These are phyloP conservation scores for Triglochin maritima DNA, from an alignment of 106 monocot genomes.

Conservation along the genomic window DNA sequence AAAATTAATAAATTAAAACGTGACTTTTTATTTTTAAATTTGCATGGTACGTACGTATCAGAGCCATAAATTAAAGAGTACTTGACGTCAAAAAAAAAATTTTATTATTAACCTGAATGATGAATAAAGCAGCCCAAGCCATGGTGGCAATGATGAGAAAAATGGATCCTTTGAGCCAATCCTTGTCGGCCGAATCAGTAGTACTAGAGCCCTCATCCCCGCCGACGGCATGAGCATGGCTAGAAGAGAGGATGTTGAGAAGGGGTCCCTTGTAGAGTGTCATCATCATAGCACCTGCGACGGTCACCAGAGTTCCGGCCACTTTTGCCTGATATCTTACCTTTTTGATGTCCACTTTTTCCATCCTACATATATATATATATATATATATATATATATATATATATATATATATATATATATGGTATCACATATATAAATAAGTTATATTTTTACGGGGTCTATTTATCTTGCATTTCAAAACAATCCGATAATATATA, in stretches of 20 bases:
- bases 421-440: too few relatives aligned
- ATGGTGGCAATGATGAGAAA: conserved; percentile 64
- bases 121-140: conserved; percentile 69
- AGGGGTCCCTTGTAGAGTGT: conserved; percentile 66
- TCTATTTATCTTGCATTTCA: too few relatives aligned
- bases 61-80: too few relatives aligned
- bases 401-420: background rate
- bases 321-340: conserved; percentile 52
- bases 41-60: too few relatives aligned
- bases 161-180: conserved; percentile 61
- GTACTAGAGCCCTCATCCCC: background rate
- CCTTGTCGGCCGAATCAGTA: conserved; percentile 18
- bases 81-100: too few relatives aligned
- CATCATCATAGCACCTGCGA: conserved; percentile 71
- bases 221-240: background rate
- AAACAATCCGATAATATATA: too few relatives aligned
- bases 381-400: background rate
- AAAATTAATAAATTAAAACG: background rate
- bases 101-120: conserved; percentile 46
- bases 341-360: conserved; percentile 49
- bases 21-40: too few relatives aligned
- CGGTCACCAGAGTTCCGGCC: conserved; percentile 54
- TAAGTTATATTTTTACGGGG: too few relatives aligned
- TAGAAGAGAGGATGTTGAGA: conserved; percentile 43
- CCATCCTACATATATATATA: conserved; percentile 27